Base-by-base conservation (phyloP, 805 yeast genomes). In the Blastobotrys robertii region DNA sequence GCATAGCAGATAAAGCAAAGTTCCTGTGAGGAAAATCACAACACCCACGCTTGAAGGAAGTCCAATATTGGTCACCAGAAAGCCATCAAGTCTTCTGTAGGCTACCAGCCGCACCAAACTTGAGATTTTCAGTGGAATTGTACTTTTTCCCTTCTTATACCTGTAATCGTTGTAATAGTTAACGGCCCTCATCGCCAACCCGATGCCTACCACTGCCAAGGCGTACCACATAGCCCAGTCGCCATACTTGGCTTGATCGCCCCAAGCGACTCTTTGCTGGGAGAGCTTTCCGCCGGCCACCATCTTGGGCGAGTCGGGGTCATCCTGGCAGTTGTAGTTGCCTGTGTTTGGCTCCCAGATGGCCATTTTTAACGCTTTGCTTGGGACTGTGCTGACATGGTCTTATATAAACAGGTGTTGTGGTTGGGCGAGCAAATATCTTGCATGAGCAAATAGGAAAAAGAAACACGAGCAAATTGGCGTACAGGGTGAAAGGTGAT, bases 41-140 rank as follows among this genome's bases (percentile, higher is more conserved):
- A 33, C 37, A 9, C 50, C 49, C 6, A 49, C 43, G 7, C 48
- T 39, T 10, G 40, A 28, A 2, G 53, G 53, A n/a, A 48, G n/a
- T 5, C 42, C 25, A 6, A 19, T 6, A 4, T 19, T 19, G 6
- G 25, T 19, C 25, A 19, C 25, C 6, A 19, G 25, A 19, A 19
- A 19, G 25, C 25, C 25, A 6, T 19, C 25, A 4, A 19, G 25
- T 4, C 25, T 4, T 6, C 25, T 19, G 25, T 19, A 19, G 25
- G 25, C 25, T 19, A 19, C 6, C 6, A 19, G 25, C 25, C 25
- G 25, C 25, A 19, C 25, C 6, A 19, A 6, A 19, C 25, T 19
- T 4, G 37, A 25, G 12, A 44, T 14, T 33, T 32, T 36, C 14
- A 30, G 19, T 11, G 8, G 42, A 41, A 12, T 14, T 14, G 29